These are phyloP conservation scores for Penicillium sp. DNA, from an alignment of 2,329 filamentous ascomycete species.

Conservation along the genomic window DNA sequence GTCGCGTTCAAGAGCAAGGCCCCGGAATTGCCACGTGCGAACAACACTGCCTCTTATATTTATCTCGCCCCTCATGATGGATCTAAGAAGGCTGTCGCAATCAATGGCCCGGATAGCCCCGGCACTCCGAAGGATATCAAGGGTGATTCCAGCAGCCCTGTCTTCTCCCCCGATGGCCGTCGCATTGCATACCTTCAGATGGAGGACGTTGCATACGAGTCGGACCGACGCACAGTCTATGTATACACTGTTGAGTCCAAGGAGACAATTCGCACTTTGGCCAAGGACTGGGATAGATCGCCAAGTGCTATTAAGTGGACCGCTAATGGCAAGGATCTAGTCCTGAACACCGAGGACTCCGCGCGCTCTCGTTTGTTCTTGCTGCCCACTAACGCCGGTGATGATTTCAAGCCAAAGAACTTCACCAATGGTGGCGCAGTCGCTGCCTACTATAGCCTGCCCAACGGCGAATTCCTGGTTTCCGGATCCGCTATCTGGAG, in stretches of 20 bases:
- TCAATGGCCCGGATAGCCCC: constrained; percentile 42
- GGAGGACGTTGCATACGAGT: constrained; percentile 75
- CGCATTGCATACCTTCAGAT: constrained; percentile 77
- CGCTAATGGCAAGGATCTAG: constrained; percentile 60
- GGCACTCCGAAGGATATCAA: constrained; percentile 53
- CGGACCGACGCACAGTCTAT: constrained; percentile 64
- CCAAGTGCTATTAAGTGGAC: constrained; percentile 55
- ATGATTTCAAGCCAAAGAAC: constrained; percentile 36
- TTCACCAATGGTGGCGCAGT: constrained; percentile 39
- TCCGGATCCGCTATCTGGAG: constrained; percentile 39
- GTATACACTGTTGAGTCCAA: constrained; percentile 38
- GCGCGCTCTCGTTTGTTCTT: constrained; percentile 54
- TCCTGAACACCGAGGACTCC: constrained; percentile 71
- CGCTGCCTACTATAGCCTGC: constrained; percentile 31
- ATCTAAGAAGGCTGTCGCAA: constrained; percentile 54
- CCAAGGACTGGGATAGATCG: constrained; percentile 54
- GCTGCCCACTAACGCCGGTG: constrained; percentile 34
- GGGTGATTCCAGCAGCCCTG: constrained; percentile 63
- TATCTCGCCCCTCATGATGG: constrained; percentile 69
- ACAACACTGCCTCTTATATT: constrained; percentile 79
- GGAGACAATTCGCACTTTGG: constrained; percentile 40
- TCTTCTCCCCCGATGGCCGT: constrained; percentile 72
- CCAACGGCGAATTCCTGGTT: constrained; percentile 34
- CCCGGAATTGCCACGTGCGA: constrained; percentile 44
- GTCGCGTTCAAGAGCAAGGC: constrained; percentile 48